These are phyloP conservation scores for Fistulinella prunicolor DNA, from an alignment of 768 basidiomycete species.

Conservation along the genomic window DNA sequence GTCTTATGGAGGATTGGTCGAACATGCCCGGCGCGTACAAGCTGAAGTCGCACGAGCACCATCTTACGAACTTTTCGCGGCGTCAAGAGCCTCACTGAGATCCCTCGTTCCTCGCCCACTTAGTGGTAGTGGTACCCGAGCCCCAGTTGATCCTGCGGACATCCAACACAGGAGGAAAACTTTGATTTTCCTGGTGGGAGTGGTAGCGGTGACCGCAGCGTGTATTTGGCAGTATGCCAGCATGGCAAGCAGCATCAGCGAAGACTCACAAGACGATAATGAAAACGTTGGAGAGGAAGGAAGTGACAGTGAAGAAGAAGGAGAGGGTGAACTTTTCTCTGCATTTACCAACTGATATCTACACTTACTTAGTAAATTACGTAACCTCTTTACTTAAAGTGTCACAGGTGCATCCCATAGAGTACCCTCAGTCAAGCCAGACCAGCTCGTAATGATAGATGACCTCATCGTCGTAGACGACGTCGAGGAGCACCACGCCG, in stretches of 20 bases:
- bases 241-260: not conserved
- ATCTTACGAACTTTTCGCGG: conserved; percentile 16
- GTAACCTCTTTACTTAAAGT: not conserved
- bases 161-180: conserved; percentile 45
- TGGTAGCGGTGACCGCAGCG: conserved; percentile 41
- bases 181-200: conserved; percentile 52
- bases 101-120: conserved; percentile 39
- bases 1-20: conserved; percentile 54
- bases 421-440: too few species aligned
- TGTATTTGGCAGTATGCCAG: conserved; percentile 28
- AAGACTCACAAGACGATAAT: not conserved
- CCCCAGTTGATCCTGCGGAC: conserved; percentile 39
- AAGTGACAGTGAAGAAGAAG: conserved; percentile 13
- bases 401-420: too few species aligned
- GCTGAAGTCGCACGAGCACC: conserved; percentile 30
- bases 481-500: conserved; percentile 41
- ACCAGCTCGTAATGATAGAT: conserved; percentile 38
- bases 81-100: conserved; percentile 27
- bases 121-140: conserved; percentile 9
- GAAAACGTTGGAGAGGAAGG: conserved; percentile 1
- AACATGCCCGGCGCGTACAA: conserved; percentile 55
- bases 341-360: too few species aligned
- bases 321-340: conserved; percentile 14
- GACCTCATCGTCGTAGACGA: conserved; percentile 65
- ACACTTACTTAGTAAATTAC: too few species aligned